These are phyloP conservation scores for Tuber brumale DNA, from an alignment of 495 filamentous ascomycete species.

Conservation along the genomic window DNA sequence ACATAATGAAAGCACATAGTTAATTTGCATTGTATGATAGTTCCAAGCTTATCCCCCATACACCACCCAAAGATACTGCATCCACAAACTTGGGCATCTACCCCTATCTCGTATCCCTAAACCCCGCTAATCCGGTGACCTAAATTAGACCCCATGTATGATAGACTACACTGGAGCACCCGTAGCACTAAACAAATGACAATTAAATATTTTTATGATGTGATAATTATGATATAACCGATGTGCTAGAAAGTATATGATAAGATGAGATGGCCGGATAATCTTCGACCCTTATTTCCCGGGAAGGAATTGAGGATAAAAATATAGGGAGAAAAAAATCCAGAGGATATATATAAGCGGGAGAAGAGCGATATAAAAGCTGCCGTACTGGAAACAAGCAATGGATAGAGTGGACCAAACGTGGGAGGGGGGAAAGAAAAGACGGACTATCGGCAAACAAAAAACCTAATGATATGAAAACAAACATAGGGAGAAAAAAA, in stretches of 20 bases:
- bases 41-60: not conserved
- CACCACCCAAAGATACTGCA: not conserved
- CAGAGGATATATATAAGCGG: not conserved
- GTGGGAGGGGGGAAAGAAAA: not conserved
- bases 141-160: not conserved
- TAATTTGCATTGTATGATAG: not conserved
- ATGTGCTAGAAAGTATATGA: not conserved
- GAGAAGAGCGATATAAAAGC: not conserved
- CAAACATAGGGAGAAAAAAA: slow-evolving; percentile 7
- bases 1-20: not conserved
- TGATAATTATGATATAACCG: not conserved
- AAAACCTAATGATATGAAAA: slow-evolving; percentile 7
- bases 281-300: not conserved
- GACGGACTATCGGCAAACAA: not conserved
- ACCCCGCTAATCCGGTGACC: not conserved
- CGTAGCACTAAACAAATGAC: not conserved
- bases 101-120: not conserved
- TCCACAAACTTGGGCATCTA: not conserved
- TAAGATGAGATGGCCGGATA: not conserved
- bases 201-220: not conserved
- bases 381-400: not conserved
- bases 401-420: not conserved
- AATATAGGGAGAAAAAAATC: not conserved
- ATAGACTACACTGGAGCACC: not conserved
- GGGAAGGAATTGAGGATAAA: not conserved